Evolutionary conservation across 2,329 filamentous ascomycete genomes (phyloP), one percentile per base, ranked within the genome.

Genomic region (Sarocladiaceae sp.): DNA sequence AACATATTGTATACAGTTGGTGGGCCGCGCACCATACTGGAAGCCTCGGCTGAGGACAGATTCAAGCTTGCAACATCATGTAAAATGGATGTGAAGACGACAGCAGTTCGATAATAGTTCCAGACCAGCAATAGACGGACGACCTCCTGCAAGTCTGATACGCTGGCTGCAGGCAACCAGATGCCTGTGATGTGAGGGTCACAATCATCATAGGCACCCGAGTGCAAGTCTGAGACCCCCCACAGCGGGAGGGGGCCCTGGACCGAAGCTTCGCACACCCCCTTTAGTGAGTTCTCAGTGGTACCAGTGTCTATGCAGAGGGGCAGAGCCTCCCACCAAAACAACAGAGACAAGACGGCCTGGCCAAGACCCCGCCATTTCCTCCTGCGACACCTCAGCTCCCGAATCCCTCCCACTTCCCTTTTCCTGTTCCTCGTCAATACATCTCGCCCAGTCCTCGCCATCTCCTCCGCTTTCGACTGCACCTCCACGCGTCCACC

Each of bases 311-410:
- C n/a, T n/a, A n/a, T n/a, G n/a, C n/a, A n/a, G n/a, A n/a, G n/a
- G n/a, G n/a, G n/a, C n/a, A n/a, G n/a, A n/a, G n/a, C n/a, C n/a
- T n/a, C n/a, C n/a, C n/a, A n/a, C n/a, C n/a, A n/a, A n/a, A n/a
- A n/a, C n/a, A n/a, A n/a, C n/a, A n/a, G n/a, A n/a, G n/a, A n/a
- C n/a, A n/a, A n/a, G n/a, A n/a, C n/a, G n/a, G n/a, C n/a, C n/a
- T n/a, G n/a, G 37, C 37, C 37, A 41, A 41, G 37, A 41, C 37
- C 37, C 37, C 37, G 37, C 37, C n/a, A n/a, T n/a, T n/a, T n/a
- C n/a, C 37, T 41, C 15, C 37, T 24, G 37, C 37, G 29, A 41
- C 37, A 41, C 37, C 37, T 41, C 37, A 41, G 34, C 19, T 39
- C 34, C n/a, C n/a, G n/a, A 24, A 39, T 29, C 33, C 37, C 37